phyloP scores from a whole-genome alignment of 495 filamentous ascomycete genomes.

The Lophiostoma macrostomum region DNA sequence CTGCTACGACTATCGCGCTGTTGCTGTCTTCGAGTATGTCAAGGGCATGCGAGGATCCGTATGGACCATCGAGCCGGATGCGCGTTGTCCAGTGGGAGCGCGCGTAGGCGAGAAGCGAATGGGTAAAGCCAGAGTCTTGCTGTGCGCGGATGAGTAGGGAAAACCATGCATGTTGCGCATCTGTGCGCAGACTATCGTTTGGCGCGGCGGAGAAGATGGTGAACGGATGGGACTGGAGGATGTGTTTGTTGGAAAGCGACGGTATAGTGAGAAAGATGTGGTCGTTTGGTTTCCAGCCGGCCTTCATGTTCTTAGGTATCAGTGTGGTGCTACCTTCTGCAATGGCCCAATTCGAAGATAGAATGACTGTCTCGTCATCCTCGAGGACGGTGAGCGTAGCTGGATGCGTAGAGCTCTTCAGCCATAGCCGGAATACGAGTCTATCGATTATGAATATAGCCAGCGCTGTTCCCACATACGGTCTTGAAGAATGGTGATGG shows the following conservation, averaged over 20 bases:
- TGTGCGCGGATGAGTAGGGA: conserved; percentile 56
- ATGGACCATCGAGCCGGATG: conserved; percentile 55
- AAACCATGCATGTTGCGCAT: conserved; percentile 43
- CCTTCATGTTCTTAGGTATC: conserved; percentile 35
- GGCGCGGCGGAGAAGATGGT: conserved; percentile 56
- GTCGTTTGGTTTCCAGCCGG: conserved; percentile 56
- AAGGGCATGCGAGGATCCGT: conserved; percentile 51
- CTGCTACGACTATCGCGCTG: conserved; percentile 54
- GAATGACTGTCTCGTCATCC: conserved; percentile 50
- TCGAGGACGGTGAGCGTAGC: conserved; percentile 50
- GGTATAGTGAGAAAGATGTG: conserved; percentile 60
- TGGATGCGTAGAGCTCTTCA: conserved; percentile 45
- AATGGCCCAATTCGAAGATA: conserved; percentile 42
- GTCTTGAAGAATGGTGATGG: conserved; percentile 44
- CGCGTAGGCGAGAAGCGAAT: conserved; percentile 51
- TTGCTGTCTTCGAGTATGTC: conserved; percentile 45
- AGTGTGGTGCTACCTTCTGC: not conserved
- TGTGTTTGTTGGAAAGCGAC: conserved; percentile 44
- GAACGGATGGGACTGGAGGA: conserved; percentile 58
- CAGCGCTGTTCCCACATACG: conserved; percentile 46
- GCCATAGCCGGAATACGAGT: conserved; percentile 51
- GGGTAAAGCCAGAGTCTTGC: conserved; percentile 51
- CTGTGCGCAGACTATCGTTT: not conserved
- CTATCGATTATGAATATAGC: conserved; percentile 58
- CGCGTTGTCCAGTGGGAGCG: conserved; percentile 36